Evolutionary conservation across 2,329 filamentous ascomycete genomes (phyloP).

Genomic region (Penicillium sp.): DNA sequence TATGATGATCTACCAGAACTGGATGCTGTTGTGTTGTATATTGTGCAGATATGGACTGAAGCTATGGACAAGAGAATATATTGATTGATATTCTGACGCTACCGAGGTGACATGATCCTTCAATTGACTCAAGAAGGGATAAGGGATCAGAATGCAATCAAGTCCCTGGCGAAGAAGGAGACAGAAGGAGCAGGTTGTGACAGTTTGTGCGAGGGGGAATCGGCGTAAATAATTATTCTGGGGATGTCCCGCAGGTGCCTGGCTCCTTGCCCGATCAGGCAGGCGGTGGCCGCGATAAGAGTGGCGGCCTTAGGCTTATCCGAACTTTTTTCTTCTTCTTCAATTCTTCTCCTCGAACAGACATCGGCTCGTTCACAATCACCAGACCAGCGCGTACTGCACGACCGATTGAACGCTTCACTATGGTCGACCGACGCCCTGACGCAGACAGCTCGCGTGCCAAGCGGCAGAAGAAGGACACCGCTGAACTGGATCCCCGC

Average conservation of each 20-base stretch:
- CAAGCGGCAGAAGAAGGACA: conserved; percentile 54
- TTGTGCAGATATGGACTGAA: neutral
- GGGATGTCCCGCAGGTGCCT: conserved; percentile 12
- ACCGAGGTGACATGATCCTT: conserved; percentile 6
- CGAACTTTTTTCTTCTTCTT: conserved; percentile 21
- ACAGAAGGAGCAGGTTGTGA: too few relatives aligned
- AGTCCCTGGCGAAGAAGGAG: too few relatives aligned
- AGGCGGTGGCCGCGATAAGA: conserved; percentile 15
- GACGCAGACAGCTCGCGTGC: conserved; percentile 48
- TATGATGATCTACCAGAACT: neutral
- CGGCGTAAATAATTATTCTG: conserved; percentile 1
- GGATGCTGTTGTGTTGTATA: neutral
- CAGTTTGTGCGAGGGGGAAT: conserved; percentile 9
- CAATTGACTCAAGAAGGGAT: neutral
- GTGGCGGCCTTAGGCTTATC: conserved; percentile 14
- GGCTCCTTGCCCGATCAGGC: neutral
- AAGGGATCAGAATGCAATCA: too few relatives aligned
- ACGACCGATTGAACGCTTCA: too few relatives aligned
- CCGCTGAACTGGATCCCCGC: conserved; percentile 48
- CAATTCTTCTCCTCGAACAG: neutral
- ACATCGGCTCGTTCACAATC: neutral
- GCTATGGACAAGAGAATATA: neutral
- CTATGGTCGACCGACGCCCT: conserved; percentile 57
- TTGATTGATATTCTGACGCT: conserved; percentile 1
- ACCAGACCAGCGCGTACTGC: too few relatives aligned